Conservation (phyloP, 2,329 filamentous ascomycete species). For the Colletotrichum sp. region DNA sequence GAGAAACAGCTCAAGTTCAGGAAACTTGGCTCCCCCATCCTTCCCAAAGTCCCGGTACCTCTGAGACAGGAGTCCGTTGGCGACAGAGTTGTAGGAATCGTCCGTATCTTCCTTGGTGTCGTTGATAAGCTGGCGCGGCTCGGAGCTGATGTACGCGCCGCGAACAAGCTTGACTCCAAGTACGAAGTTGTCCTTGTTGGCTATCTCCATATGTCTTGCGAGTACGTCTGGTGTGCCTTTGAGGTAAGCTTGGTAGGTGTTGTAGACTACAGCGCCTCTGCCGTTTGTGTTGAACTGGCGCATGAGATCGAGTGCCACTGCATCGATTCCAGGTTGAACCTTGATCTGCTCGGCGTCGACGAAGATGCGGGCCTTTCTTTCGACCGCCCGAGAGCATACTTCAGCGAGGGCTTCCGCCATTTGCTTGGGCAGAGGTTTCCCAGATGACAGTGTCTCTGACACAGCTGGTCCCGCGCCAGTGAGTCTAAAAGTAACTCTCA, state of each 20-base stretch:
- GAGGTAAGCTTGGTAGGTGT: constrained; percentile 80
- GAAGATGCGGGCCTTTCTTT: constrained; percentile 74
- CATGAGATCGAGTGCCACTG: constrained; percentile 78
- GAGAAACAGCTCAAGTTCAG: constrained; percentile 67
- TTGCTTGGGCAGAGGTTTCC: constrained; percentile 64
- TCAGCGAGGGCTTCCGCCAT: constrained; percentile 75
- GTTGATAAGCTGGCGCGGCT: constrained; percentile 73
- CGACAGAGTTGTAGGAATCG: constrained; percentile 72
- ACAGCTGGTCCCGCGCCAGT: constrained; percentile 81
- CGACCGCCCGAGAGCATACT: constrained; percentile 74
- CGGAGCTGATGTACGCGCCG: constrained; percentile 76
- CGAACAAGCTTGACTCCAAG: constrained; percentile 78
- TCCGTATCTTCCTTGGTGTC: constrained; percentile 77
- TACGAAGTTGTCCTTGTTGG: constrained; percentile 64
- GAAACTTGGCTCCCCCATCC: constrained; percentile 53
- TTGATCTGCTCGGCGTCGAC: constrained; percentile 87
- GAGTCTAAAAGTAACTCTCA: constrained; percentile 56
- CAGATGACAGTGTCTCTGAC: constrained; percentile 68
- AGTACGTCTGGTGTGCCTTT: constrained; percentile 66
- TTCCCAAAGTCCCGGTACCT: constrained; percentile 53
- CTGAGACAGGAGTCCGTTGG: constrained; percentile 70
- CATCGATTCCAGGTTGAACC: constrained; percentile 79
- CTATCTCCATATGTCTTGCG: constrained; percentile 62
- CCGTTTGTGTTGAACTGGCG: constrained; percentile 71
- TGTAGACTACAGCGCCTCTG: constrained; percentile 75